Evolutionary conservation across 352 stramenopile species (phyloP).

Genomic region (Elongisporangium anandrum): DNA sequence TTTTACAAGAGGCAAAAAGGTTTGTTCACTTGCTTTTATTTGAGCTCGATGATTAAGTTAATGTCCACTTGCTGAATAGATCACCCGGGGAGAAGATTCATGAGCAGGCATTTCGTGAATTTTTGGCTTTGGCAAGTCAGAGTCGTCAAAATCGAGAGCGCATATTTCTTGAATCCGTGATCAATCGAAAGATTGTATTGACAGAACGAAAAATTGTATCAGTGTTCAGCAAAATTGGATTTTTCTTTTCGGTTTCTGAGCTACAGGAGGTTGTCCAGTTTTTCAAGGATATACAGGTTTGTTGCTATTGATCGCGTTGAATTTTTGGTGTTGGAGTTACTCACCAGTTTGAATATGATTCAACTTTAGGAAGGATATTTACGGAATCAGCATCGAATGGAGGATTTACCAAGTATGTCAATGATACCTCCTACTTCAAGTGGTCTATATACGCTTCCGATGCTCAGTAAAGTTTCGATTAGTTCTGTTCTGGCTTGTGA

Average conservation of each 20-base stretch:
- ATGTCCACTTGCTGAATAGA: too few species aligned
- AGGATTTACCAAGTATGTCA: slow-evolving; percentile 57
- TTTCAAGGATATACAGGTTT: slow-evolving; percentile 49
- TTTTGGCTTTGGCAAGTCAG: slow-evolving; percentile 41
- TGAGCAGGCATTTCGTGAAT: slow-evolving; percentile 52
- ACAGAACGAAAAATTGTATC: slow-evolving; percentile 50
- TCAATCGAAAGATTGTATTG: slow-evolving; percentile 55
- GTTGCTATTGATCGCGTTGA: not conserved
- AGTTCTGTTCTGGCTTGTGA: slow-evolving; percentile 36
- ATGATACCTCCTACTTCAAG: slow-evolving; percentile 33
- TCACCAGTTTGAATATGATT: too few species aligned
- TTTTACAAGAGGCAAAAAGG: slow-evolving; percentile 50
- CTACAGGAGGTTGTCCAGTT: slow-evolving; percentile 36
- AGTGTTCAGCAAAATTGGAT: slow-evolving; percentile 51
- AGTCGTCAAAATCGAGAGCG: slow-evolving; percentile 43
- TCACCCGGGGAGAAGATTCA: slow-evolving; percentile 53
- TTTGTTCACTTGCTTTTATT: not conserved
- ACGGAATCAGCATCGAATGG: slow-evolving; percentile 42
- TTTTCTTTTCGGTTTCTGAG: slow-evolving; percentile 46
- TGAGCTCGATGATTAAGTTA: too few species aligned
- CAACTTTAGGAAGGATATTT: slow-evolving; percentile 53
- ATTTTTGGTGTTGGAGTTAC: not conserved
- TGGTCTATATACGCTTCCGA: slow-evolving; percentile 41
- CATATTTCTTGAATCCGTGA: slow-evolving; percentile 54
- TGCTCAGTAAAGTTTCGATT: slow-evolving; percentile 35